phyloP scores from a whole-genome alignment of 2,329 filamentous ascomycete species.

The Aspergillus sp. region DNA sequence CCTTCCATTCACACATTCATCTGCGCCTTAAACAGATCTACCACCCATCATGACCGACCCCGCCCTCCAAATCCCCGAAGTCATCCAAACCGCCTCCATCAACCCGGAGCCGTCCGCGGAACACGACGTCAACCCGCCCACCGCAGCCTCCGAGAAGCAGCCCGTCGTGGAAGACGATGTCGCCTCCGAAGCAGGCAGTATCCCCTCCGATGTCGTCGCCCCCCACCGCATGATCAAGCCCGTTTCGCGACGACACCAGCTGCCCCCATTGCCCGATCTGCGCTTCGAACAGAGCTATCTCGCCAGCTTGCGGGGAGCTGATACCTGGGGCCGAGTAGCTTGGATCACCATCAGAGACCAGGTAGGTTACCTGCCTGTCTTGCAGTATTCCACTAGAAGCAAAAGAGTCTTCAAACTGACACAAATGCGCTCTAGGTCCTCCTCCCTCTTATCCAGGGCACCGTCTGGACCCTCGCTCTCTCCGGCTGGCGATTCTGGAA shows the following conservation, averaged over 20 bases:
- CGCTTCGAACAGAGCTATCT: slow-evolving; percentile 98
- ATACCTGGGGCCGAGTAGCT: slow-evolving; percentile 75
- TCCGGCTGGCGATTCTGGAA: slow-evolving; percentile 93
- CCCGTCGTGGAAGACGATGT: slow-evolving; percentile 59
- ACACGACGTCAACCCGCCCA: slow-evolving; percentile 80
- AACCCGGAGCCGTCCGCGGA: slow-evolving; percentile 68
- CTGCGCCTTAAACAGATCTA: no score
- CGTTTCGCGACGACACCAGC: slow-evolving; percentile 43
- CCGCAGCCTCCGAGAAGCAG: slow-evolving; percentile 67
- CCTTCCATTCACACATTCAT: no score
- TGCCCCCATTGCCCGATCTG: slow-evolving; percentile 78
- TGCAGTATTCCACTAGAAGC: neutral
- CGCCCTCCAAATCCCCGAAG: slow-evolving; percentile 71
- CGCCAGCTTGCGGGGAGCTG: slow-evolving; percentile 77
- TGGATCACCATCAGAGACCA: slow-evolving; percentile 90
- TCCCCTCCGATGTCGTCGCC: slow-evolving; percentile 52
- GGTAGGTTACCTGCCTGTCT: slow-evolving; percentile 50
- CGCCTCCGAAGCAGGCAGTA: slow-evolving; percentile 44
- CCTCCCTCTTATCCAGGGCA: slow-evolving; percentile 83
- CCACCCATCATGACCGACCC: slow-evolving; percentile 56
- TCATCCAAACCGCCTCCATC: slow-evolving; percentile 78
- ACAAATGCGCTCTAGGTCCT: slow-evolving; percentile 62
- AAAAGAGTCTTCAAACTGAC: neutral
- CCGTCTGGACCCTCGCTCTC: slow-evolving; percentile 82
- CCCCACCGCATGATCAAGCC: slow-evolving; percentile 39